Evolutionary conservation across 495 filamentous ascomycete species (phyloP).

Genomic region (Neurospora sp.): DNA sequence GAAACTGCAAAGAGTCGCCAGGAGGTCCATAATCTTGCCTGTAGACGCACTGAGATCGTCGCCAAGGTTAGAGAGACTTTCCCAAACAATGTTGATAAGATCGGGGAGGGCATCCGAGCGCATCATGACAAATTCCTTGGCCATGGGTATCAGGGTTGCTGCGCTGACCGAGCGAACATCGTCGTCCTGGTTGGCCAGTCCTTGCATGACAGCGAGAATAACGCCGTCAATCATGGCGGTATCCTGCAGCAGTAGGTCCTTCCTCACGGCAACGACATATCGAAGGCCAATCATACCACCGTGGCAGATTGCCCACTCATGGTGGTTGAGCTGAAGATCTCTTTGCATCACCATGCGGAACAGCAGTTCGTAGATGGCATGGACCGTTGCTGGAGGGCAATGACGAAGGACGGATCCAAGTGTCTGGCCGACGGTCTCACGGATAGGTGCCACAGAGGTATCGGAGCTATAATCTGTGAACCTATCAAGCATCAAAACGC

Average conservation of each 20-base stretch:
- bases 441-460: conserved; percentile 89
- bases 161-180: conserved; percentile 96
- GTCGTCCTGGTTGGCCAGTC: conserved; percentile 80
- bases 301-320: conserved; percentile 90
- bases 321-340: conserved; percentile 57
- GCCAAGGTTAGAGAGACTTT: conserved; percentile 86
- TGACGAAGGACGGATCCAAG: conserved; percentile 81
- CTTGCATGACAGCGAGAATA: conserved; percentile 85
- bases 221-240: conserved; percentile 84
- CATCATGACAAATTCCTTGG: conserved; percentile 81
- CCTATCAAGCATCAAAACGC: conserved; percentile 92
- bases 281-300: conserved; percentile 94
- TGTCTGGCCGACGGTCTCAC: conserved; percentile 94
- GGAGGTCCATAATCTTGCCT: conserved; percentile 92
- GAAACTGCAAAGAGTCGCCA: conserved; percentile 93
- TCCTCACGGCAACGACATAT: conserved; percentile 90
- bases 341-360: conserved; percentile 87
- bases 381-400: conserved; percentile 62
- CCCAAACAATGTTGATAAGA: conserved; percentile 93
- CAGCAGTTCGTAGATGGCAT: conserved; percentile 68
- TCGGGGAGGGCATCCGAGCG: conserved; percentile 63
- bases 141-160: conserved; percentile 90
- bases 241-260: conserved; percentile 78
- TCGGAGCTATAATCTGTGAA: conserved; percentile 98
- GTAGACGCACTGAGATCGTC: conserved; percentile 97